phyloP scores from a whole-genome alignment of 805 yeast species.

The Alloascoidea hylecoeti region DNA sequence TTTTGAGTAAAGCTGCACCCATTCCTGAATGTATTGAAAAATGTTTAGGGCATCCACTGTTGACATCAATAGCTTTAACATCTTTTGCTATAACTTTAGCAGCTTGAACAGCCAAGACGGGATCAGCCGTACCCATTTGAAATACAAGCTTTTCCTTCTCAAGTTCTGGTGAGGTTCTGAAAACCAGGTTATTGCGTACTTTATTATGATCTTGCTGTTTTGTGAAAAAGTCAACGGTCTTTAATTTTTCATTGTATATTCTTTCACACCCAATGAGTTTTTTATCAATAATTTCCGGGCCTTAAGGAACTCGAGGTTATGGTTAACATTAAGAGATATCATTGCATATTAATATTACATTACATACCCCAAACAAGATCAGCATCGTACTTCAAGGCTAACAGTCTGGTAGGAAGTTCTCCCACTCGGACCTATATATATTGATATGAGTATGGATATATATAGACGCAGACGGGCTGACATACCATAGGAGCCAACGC shows the following conservation, averaged over 20 bases:
- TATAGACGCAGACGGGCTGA: too few relatives aligned
- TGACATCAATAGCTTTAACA: slow-evolving; percentile 86
- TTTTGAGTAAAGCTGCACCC: slow-evolving; percentile 86
- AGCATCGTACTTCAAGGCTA: slow-evolving; percentile 76
- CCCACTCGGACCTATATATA: slow-evolving; percentile 59
- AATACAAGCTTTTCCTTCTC: slow-evolving; percentile 66
- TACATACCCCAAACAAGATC: slow-evolving; percentile 77
- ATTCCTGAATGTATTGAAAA: slow-evolving; percentile 90
- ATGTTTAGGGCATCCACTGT: slow-evolving; percentile 96
- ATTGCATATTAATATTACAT: neutral
- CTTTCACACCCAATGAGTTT: slow-evolving; percentile 64
- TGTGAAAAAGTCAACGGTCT: slow-evolving; percentile 17
- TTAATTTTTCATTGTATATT: slow-evolving; percentile 30
- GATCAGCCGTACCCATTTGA: slow-evolving; percentile 80
- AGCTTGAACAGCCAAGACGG: slow-evolving; percentile 80
- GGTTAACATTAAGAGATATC: neutral
- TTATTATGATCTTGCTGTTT: slow-evolving; percentile 22
- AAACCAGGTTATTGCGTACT: slow-evolving; percentile 42
- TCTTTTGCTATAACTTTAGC: slow-evolving; percentile 70
- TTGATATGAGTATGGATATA: too few relatives aligned
- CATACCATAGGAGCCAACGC: slow-evolving; percentile 86
- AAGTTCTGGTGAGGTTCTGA: slow-evolving; percentile 51
- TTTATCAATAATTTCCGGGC: slow-evolving; percentile 86
- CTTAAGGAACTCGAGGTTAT: slow-evolving; percentile 11
- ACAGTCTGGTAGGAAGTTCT: slow-evolving; percentile 77